Conservation (phyloP, 371 early-diverging fungal species). For the Choanephora cucurbitarum region DNA sequence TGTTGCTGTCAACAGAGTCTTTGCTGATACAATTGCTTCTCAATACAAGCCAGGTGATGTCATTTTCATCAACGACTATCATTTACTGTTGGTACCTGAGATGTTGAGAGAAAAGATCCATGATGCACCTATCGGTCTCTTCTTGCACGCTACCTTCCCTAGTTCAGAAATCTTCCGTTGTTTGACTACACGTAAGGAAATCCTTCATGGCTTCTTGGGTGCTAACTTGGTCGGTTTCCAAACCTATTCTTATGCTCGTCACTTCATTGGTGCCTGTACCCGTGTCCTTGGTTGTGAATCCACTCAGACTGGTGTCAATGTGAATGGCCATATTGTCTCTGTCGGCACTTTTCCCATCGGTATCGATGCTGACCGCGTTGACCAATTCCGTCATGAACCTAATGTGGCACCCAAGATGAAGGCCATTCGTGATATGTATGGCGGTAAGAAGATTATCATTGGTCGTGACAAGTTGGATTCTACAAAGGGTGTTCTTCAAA, state of each 20-base stretch:
- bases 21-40: constrained; percentile 80
- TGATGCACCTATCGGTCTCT: constrained; percentile 90
- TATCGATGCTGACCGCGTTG: constrained; percentile 78
- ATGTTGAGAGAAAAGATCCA: constrained; percentile 83
- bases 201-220: constrained; percentile 90
- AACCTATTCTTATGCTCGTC: constrained; percentile 96
- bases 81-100: constrained; percentile 89
- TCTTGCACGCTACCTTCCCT: constrained; percentile 98
- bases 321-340: constrained; percentile 71
- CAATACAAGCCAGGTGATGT: constrained; percentile 84
- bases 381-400: constrained; percentile 41
- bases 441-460: constrained; percentile 93
- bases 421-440: constrained; percentile 82
- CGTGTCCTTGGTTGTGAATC: constrained; percentile 90
- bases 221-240: constrained; percentile 94
- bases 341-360: constrained; percentile 97
- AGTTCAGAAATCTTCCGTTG: constrained; percentile 93
- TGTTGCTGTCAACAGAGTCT: constrained; percentile 82
- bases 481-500: constrained; percentile 98
- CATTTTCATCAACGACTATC: constrained; percentile 99
- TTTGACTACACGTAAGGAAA: constrained; percentile 85
- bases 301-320: constrained; percentile 81
- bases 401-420: constrained; percentile 74
- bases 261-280: constrained; percentile 92
- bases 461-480: constrained; percentile 99